Evolutionary conservation across 2,329 filamentous ascomycete species (phyloP), one percentile per base, ranked within the genome.

Genomic region (Leptodontidium sp.): DNA sequence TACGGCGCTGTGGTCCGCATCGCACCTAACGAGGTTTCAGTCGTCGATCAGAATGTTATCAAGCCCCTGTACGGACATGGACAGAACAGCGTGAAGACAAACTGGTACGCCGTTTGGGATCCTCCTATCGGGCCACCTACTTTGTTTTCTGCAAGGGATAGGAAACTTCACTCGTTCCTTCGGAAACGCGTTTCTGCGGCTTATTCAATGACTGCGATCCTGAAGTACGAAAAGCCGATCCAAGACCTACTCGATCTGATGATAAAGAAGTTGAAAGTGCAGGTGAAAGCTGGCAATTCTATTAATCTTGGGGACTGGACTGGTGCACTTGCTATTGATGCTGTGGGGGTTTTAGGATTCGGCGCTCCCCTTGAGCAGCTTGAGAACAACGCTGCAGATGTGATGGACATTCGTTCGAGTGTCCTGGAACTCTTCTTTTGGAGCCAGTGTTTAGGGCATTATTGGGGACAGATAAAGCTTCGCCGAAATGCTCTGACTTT

Each of bases 311-410:
- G 47, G 2, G 57, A 62, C 1, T 67, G 65, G 65, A 67, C 35
- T 9, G 35, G 29, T 26, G 57, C 40, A 32, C 53, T 67, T 68
- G 80, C 80, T 1, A 73, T 83, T 2, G 82, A 83, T 66, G 80
- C 82, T 8, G 80, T 83, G 58, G 81, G 77, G 49, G 77, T 80
- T n/a, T 68, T 83, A n/a, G 79, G 78, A 1, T 78, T 82, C 26
- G 81, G 82, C 45, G 65, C 77, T 29, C 65, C 80, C 1, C 82
- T 82, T 66, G 81, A 81, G 29, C 78, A 81, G 71, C 77, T 83
- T 43, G 74, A 75, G 29, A 40, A 29, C 6, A 32, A 55, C 11
- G 29, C 55, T 45, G 35, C 17, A 55, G 65, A 67, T 43, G 45
- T 62, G 2, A 61, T 58, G 55, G 21, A 58, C 17, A 9, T 65